Evolutionary conservation across 495 filamentous ascomycete species (phyloP), one percentile per base, ranked within the genome.

Genomic region (Eremomyces bilateralis): DNA sequence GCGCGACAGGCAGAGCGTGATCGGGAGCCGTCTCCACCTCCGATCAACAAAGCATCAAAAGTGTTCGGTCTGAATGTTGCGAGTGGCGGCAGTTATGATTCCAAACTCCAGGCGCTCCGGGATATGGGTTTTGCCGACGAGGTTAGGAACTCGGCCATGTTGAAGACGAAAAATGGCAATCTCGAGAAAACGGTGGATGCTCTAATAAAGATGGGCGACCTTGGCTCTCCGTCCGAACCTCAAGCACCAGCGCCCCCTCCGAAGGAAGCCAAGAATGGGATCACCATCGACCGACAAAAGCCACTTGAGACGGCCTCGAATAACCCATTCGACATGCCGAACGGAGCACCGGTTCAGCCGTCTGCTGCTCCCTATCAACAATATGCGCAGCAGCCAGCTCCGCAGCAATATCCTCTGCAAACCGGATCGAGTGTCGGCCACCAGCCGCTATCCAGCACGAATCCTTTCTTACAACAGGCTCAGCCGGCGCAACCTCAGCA

Each of bases 91-190:
- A 63, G 61, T 25, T 70, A 73, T 21, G 71, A 75, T 28, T 45
- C 60, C 3, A 92, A 93, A 53, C 56, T 97, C 47, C 65, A 66
- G 5, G 71, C 67, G 12, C 58, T 97, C 34, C 65, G 70, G 32
- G 81, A 92, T 35, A 93, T 95, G 88, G 88, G 88, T 1, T 97
- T 97, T 46, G 63, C 51, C 21, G 81, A 97, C 48, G 76, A 85
- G 22, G 73, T 71, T 39, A 66, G 76, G 30, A 95, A 90, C 42
- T 56, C 68, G 10, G 69, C 72, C 35, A 72, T 93, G 17, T 54
- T 97, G 18, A 77, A 79, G 39, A 74, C 76, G 8, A 60, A 83
- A 4, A 64, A 71, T 38, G 88, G 90, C 1, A 83, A 90, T 45
- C 42, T 97, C 27, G 77, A 91, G 37, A 76, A 72, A 46, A 63